Evolutionary conservation across 805 yeast species (phyloP).

Genomic region (Ogataea nitratoaversa): DNA sequence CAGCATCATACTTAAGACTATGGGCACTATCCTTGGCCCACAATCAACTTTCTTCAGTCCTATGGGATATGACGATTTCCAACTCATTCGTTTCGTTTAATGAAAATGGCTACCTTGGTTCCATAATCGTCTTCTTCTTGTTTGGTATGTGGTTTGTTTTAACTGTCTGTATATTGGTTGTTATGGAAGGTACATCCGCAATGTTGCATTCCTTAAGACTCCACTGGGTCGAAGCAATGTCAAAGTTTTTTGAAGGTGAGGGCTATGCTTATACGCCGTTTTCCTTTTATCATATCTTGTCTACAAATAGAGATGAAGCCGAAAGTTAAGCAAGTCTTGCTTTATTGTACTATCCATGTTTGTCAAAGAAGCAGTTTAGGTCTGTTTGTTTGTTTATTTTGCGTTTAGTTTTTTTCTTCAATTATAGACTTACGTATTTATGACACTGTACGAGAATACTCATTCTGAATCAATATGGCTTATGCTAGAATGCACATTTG

Average conservation of each 20-base stretch:
- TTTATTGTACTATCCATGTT: too few relatives aligned
- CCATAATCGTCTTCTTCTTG: constrained; percentile 67
- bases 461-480: too few relatives aligned
- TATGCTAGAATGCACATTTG: too few relatives aligned
- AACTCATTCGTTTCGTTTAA: constrained; percentile 56
- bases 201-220: constrained; percentile 98
- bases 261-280: constrained; percentile 92
- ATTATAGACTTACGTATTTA: too few relatives aligned
- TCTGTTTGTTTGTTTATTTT: too few relatives aligned
- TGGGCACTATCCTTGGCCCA: constrained; percentile 98
- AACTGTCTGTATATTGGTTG: constrained; percentile 85
- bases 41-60: constrained; percentile 89
- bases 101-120: constrained; percentile 59
- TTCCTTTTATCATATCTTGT: constrained; percentile 40
- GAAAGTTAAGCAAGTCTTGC: neutral
- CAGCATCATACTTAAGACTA: constrained; percentile 91
- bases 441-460: too few relatives aligned
- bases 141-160: constrained; percentile 94
- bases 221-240: constrained; percentile 99
- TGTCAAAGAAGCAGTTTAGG: too few relatives aligned
- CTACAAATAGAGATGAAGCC: neutral
- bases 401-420: too few relatives aligned
- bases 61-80: constrained; percentile 93
- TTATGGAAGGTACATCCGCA: constrained; percentile 99
- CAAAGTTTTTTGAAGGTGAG: constrained; percentile 96